Conservation (phyloP, 768 basidiomycete genomes). For the Suillus lakei region DNA sequence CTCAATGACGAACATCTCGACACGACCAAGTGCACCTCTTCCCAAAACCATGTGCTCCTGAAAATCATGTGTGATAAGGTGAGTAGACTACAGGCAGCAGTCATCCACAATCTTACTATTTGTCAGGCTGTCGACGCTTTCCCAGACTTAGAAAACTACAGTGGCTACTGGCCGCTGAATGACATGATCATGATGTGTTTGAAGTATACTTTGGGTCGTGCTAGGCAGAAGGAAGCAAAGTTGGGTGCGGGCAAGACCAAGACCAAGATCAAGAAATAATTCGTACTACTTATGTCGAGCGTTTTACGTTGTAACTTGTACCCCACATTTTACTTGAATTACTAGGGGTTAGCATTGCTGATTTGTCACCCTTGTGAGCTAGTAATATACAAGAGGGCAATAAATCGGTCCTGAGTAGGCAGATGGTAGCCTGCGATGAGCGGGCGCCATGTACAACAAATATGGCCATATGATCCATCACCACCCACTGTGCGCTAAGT, state of each 20-base stretch:
- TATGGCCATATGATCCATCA: too few species aligned
- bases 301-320: too few species aligned
- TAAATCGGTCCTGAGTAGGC: too few species aligned
- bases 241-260: too few species aligned
- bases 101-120: neutral
- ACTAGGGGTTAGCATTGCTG: neutral
- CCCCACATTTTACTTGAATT: neutral
- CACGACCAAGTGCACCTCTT: conserved; percentile 12
- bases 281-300: too few species aligned
- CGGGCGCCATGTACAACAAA: too few species aligned
- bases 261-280: too few species aligned
- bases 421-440: too few species aligned
- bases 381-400: too few species aligned
- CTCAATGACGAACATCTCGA: conserved; percentile 14
- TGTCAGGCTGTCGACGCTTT: conserved; percentile 3
- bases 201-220: conserved; percentile 13
- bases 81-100: too few species aligned
- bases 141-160: conserved; percentile 17
- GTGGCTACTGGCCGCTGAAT: conserved; percentile 8
- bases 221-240: neutral
- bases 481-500: too few species aligned
- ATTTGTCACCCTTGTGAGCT: too few species aligned
- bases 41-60: conserved; percentile 3
- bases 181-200: conserved; percentile 19
- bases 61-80: neutral